These are phyloP conservation scores for Hibiscus mutabilis DNA, from an alignment of 345 rosid genomes.

Conservation along the genomic window DNA sequence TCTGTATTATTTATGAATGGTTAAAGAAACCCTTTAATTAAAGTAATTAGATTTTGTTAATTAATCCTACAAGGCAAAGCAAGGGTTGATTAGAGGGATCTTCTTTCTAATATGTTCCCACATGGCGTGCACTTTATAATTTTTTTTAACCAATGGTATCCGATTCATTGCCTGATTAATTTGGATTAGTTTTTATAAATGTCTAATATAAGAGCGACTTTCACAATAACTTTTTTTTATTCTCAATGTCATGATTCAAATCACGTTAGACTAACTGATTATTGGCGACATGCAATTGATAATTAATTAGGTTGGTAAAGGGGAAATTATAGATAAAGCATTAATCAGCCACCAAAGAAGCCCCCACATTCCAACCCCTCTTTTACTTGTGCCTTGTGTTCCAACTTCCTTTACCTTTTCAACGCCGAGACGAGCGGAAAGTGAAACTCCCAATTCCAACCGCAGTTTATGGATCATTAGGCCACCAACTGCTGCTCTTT, in stretches of 20 bases:
- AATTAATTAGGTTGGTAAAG: neutral
- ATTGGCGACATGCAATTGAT: neutral
- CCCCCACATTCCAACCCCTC: neutral
- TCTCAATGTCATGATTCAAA: too few species aligned
- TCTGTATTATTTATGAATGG: neutral
- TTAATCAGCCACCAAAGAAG: neutral
- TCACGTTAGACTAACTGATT: too few species aligned
- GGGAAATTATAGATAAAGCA: neutral
- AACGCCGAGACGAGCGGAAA: constrained; percentile 15
- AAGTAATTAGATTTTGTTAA: neutral
- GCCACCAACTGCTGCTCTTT: constrained; percentile 10
- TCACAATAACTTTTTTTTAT: too few species aligned
- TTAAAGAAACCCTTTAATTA: neutral
- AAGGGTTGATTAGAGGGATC: constrained; percentile 6
- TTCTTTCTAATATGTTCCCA: neutral
- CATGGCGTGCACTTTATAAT: constrained; percentile 2
- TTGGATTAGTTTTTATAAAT: too few species aligned
- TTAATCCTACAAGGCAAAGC: constrained; percentile 3
- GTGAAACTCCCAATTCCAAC: neutral
- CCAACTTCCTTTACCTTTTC: constrained; percentile 6
- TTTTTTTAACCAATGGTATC: too few species aligned
- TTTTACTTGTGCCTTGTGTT: neutral
- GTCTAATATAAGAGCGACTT: too few species aligned
- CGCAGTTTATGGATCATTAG: constrained; percentile 10
- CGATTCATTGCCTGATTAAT: too few species aligned